Percentiles rank a stretch among this genome's conserved stretches.
These are phyloP conservation scores for Trichoderma sp. DNA, from an alignment of 2,329 filamentous ascomycete species.

Conservation along the genomic window DNA sequence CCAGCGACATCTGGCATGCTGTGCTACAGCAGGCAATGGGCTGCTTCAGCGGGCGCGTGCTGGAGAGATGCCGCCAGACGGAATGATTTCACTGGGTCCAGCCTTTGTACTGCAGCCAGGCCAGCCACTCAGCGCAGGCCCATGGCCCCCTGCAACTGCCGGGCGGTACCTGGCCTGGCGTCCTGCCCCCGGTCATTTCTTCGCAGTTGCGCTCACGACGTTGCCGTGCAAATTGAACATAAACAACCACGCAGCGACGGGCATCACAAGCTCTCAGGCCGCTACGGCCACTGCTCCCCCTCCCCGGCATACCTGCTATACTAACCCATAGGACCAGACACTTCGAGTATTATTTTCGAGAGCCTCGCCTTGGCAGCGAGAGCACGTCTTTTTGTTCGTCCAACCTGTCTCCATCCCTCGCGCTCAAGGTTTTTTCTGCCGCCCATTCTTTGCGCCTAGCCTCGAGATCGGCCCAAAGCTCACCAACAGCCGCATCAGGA, in stretches of 20 bases:
- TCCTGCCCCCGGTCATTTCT: slow-evolving; percentile 1
- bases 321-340: slow-evolving; percentile 39
- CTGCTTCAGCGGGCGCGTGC: slow-evolving; percentile 1
- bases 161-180: not conserved
- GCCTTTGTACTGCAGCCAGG: not conserved
- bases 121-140: not conserved
- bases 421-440: slow-evolving; percentile 8
- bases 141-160: not conserved
- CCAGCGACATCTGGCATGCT: not conserved
- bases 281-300: slow-evolving; percentile 36
- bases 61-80: slow-evolving; percentile 8
- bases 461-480: slow-evolving; percentile 5
- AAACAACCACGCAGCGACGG: slow-evolving; percentile 37
- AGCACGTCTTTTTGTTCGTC: slow-evolving; percentile 1
- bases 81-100: not conserved
- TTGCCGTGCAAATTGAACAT: slow-evolving; percentile 34
- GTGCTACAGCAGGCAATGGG: not conserved
- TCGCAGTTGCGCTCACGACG: slow-evolving; percentile 19
- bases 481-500: slow-evolving; percentile 16
- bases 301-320: slow-evolving; percentile 31
- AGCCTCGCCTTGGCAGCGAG: not conserved
- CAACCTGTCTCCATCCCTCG: not conserved
- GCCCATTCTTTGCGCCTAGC: slow-evolving; percentile 19
- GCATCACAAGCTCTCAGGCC: slow-evolving; percentile 40
- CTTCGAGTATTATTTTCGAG: not conserved